Evolutionary conservation across 805 yeast genomes (phyloP).

Genomic region (Candida namnaoensis): DNA sequence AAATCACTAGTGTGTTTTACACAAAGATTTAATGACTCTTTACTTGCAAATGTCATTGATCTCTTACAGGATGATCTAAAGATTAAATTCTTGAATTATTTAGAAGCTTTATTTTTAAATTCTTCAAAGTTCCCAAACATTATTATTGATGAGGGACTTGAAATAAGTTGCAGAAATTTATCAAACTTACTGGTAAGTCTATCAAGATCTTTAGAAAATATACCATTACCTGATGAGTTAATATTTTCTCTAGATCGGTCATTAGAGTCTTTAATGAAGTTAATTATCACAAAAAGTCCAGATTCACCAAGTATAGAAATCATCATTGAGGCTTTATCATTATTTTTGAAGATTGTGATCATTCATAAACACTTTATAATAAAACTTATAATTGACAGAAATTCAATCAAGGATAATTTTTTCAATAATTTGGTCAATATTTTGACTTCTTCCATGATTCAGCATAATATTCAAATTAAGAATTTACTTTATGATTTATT

Average conservation of each 20-base stretch:
- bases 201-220: constrained; percentile 8
- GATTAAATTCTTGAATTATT: constrained; percentile 22
- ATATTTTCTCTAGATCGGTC: constrained; percentile 31
- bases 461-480: constrained; percentile 37
- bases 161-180: not conserved
- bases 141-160: constrained; percentile 1
- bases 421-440: constrained; percentile 37
- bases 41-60: constrained; percentile 30
- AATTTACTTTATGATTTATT: constrained; percentile 53
- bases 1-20: constrained; percentile 4
- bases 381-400: constrained; percentile 33
- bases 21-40: not conserved
- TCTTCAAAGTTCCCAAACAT: constrained; percentile 29
- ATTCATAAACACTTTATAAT: constrained; percentile 47
- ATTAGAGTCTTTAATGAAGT: constrained; percentile 25
- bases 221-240: constrained; percentile 22
- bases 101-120: constrained; percentile 32
- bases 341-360: constrained; percentile 45
- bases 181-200: constrained; percentile 12
- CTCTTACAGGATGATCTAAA: constrained; percentile 24
- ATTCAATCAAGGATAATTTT: constrained; percentile 34
- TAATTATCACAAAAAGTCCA: constrained; percentile 10
- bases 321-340: constrained; percentile 26
- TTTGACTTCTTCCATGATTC: constrained; percentile 33
- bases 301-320: constrained; percentile 2